A percentile compares a stretch with the other conserved stretches of the same genome.
These are phyloP conservation scores for Nakazawaea holstii DNA, from an alignment of 805 yeast genomes.

Conservation along the genomic window DNA sequence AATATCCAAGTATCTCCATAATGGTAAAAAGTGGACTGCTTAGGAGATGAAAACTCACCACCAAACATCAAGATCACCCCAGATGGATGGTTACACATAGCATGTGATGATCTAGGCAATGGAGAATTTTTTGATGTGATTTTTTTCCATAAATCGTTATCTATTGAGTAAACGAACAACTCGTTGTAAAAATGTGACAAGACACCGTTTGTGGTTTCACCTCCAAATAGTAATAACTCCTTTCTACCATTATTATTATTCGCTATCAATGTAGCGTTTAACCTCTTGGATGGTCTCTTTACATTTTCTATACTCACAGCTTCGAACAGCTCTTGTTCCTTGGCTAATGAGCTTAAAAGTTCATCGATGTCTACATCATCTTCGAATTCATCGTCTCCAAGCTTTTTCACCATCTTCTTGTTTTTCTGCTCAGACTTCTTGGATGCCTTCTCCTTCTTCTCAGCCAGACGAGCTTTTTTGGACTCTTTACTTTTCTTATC, in stretches of 20 bases:
- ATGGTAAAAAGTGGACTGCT: conserved; percentile 92
- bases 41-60: conserved; percentile 96
- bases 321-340: conserved; percentile 74
- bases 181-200: conserved; percentile 78
- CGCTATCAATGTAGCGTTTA: conserved; percentile 71
- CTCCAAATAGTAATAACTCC: conserved; percentile 86
- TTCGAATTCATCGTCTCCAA: conserved; percentile 72
- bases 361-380: conserved; percentile 86
- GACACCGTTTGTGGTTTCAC: conserved; percentile 53
- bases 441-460: conserved; percentile 70
- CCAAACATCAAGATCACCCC: conserved; percentile 87
- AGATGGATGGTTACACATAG: conserved; percentile 88
- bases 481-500: conserved; percentile 85
- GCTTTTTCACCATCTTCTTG: conserved; percentile 70
- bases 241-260: conserved; percentile 69
- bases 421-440: conserved; percentile 69
- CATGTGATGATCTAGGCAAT: conserved; percentile 88
- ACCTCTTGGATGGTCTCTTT: conserved; percentile 59
- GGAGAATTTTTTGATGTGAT: conserved; percentile 83
- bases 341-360: conserved; percentile 68
- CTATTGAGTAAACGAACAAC: conserved; percentile 64
- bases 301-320: conserved; percentile 59
- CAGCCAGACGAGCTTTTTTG: conserved; percentile 83
- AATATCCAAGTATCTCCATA: conserved; percentile 95
- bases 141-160: conserved; percentile 76